phyloP scores from a whole-genome alignment of 306 rosid species.

The Malus domestica region DNA sequence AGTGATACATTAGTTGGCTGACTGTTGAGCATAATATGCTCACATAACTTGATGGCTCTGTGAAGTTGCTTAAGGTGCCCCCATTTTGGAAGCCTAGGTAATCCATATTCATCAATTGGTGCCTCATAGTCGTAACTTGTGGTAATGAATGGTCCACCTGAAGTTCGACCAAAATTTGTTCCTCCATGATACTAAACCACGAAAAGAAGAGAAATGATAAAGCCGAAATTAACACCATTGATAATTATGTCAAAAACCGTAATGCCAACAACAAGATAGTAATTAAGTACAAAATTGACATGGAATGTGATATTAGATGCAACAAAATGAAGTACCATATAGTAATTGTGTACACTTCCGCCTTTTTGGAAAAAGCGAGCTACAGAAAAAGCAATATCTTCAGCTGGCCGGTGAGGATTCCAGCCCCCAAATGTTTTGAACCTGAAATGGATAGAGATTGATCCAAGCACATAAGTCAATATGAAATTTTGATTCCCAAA shows the following conservation, averaged over 20 bases:
- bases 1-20: conserved; percentile 45
- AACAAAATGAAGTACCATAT: conserved; percentile 61
- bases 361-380: conserved; percentile 98
- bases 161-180: conserved; percentile 92
- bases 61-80: conserved; percentile 95
- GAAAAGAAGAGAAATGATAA: not conserved
- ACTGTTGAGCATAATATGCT: conserved; percentile 51
- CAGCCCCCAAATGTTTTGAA: conserved; percentile 87
- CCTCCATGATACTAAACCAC: conserved; percentile 82
- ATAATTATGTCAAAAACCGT: not conserved
- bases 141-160: conserved; percentile 96
- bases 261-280: not conserved
- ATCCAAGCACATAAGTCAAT: conserved; percentile 3
- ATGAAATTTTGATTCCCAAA: conserved; percentile 8
- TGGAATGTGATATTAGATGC: not conserved
- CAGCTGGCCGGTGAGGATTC: conserved; percentile 92
- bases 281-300: not conserved
- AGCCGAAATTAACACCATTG: not conserved
- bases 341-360: conserved; percentile 83
- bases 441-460: conserved; percentile 38
- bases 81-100: conserved; percentile 93
- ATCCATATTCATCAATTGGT: conserved; percentile 90
- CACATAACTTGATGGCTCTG: conserved; percentile 72
- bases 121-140: conserved; percentile 98
- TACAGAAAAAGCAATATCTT: conserved; percentile 84